Percentiles rank a stretch among this genome's conserved stretches.
Conservation (phyloP, 2,329 filamentous ascomycete species). For the Colletotrichum kahawae region DNA sequence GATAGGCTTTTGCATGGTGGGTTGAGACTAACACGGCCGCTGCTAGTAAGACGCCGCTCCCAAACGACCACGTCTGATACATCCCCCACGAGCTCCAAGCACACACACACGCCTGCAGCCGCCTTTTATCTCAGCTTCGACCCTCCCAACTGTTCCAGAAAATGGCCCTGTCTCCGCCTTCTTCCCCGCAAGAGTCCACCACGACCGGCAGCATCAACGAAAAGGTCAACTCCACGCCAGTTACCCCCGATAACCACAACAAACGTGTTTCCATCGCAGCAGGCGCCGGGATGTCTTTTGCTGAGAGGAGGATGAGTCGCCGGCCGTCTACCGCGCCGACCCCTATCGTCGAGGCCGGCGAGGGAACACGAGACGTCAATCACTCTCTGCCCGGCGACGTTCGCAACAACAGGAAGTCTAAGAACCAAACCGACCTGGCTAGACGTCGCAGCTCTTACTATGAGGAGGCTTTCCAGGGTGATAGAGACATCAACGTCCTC, state of each 20-base stretch:
- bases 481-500: constrained; percentile 35
- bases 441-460: constrained; percentile 49
- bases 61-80: constrained; percentile 4
- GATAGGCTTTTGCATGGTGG: neutral
- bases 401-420: constrained; percentile 32
- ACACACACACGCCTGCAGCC: neutral
- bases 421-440: constrained; percentile 34
- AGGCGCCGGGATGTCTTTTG: constrained; percentile 27
- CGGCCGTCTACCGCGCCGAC: constrained; percentile 25
- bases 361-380: constrained; percentile 41
- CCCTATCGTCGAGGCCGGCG: constrained; percentile 39
- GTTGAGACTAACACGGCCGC: constrained; percentile 14
- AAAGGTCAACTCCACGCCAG: neutral
- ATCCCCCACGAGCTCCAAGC: neutral
- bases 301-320: constrained; percentile 34
- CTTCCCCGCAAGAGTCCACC: neutral
- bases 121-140: constrained; percentile 12
- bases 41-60: constrained; percentile 12
- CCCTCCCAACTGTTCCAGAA: neutral
- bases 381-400: constrained; percentile 44
- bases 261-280: constrained; percentile 2
- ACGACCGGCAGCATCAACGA: constrained; percentile 1
- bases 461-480: constrained; percentile 47
- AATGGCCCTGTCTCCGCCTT: constrained; percentile 17
- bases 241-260: constrained; percentile 13